A percentile compares a stretch with the other conserved stretches of the same genome.
Evolutionary conservation across 768 basidiomycete genomes (phyloP).

Genomic region (Pilatotrama ljubarskyi): DNA sequence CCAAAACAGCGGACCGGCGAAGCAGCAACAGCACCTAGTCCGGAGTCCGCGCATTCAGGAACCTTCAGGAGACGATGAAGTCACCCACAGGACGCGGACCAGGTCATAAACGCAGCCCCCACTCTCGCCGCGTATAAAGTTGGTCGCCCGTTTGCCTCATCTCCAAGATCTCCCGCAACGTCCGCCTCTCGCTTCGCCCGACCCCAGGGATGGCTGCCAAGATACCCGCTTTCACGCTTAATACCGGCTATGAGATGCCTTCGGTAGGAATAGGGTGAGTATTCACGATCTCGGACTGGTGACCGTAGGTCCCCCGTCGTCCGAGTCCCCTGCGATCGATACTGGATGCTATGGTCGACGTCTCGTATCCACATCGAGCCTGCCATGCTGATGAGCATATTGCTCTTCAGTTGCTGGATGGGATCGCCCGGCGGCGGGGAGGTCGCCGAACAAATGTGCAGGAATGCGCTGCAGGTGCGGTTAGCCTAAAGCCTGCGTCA

Average conservation of each 20-base stretch:
- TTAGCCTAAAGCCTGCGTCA: neutral
- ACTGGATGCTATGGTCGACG: no score
- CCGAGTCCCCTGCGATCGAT: neutral
- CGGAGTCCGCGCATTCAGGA: neutral
- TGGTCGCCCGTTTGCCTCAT: neutral
- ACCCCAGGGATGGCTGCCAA: conserved; percentile 15
- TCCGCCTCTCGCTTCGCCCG: neutral
- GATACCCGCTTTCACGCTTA: conserved; percentile 47
- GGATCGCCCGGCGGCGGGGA: conserved; percentile 51
- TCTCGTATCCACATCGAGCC: neutral
- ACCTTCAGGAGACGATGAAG: neutral
- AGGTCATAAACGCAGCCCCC: neutral
- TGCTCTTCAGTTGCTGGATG: conserved; percentile 67
- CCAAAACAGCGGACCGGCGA: neutral
- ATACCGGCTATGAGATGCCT: conserved; percentile 80
- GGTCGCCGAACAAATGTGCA: conserved; percentile 50
- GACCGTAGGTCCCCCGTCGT: no score
- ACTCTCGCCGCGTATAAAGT: neutral
- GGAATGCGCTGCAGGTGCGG: conserved; percentile 20
- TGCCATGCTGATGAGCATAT: neutral
- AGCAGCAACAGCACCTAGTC: neutral
- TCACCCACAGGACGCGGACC: neutral
- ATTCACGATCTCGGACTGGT: no score
- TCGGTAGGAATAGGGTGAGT: conserved; percentile 60
- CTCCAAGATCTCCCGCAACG: neutral